Conservation (phyloP, 208 protist species). For the Trypanosoma conorhini region DNA sequence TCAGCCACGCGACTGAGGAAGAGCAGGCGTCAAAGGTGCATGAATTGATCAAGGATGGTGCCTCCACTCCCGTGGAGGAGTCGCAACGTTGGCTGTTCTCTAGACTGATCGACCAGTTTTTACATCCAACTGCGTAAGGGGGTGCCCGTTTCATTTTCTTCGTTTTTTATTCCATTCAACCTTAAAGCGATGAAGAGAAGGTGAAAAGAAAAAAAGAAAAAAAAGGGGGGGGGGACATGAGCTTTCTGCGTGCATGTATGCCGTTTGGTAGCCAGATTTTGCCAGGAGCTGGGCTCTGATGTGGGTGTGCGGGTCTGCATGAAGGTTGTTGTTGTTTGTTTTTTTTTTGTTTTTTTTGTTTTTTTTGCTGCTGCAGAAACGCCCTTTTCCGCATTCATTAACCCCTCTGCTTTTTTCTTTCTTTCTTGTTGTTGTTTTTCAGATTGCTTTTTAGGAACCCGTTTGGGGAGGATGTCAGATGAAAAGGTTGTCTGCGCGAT, state of each 20-base stretch:
- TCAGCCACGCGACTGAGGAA: slow-evolving; percentile 34
- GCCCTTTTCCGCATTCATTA: not conserved
- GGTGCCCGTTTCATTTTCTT: not conserved
- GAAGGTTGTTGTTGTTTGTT: not conserved
- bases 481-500: not conserved
- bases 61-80: slow-evolving; percentile 26
- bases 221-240: not conserved
- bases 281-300: not conserved
- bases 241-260: not conserved
- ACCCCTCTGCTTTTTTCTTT: slow-evolving; percentile 32
- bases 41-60: slow-evolving; percentile 27
- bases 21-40: slow-evolving; percentile 29
- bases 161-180: not conserved
- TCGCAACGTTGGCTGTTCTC: slow-evolving; percentile 27
- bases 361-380: not conserved
- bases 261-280: not conserved
- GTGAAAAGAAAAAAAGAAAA: not conserved
- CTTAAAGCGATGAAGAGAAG: not conserved
- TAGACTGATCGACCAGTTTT: slow-evolving; percentile 26
- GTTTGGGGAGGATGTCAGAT: not conserved
- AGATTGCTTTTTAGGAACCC: not conserved
- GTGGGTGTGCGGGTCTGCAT: not conserved
- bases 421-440: slow-evolving; percentile 36
- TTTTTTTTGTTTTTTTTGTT: not conserved
- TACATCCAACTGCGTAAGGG: slow-evolving; percentile 1